phyloP scores from a whole-genome alignment of 164 flowering plant genomes.

The Vitis labrusca region DNA sequence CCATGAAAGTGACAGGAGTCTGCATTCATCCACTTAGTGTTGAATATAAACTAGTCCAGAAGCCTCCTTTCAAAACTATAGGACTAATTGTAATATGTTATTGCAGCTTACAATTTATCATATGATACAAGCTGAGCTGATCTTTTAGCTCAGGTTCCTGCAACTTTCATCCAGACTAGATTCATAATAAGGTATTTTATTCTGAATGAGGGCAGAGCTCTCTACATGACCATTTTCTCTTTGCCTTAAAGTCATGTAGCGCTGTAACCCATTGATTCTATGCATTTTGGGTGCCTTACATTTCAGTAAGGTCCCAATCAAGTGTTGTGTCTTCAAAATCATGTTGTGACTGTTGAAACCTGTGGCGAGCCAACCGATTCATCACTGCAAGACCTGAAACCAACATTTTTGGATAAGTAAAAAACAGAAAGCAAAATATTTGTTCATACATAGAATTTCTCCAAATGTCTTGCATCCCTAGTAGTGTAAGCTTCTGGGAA shows the following conservation, averaged over 20 bases:
- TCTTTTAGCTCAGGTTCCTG: background rate
- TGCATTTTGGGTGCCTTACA: background rate
- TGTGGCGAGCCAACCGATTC: conserved; percentile 55
- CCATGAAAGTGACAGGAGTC: too few species aligned
- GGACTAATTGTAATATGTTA: background rate
- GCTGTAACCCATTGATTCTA: too few species aligned
- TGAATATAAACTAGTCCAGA: background rate
- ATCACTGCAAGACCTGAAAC: conserved; percentile 65
- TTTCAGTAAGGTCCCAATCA: conserved; percentile 31
- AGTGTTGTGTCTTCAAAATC: conserved; percentile 35
- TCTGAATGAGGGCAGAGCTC: background rate
- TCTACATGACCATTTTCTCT: background rate
- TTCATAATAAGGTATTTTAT: background rate
- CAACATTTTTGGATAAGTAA: conserved; percentile 3
- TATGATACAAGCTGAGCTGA: background rate
- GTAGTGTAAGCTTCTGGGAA: too few species aligned
- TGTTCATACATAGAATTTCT: background rate
- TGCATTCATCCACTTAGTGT: too few species aligned
- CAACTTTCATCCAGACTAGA: background rate
- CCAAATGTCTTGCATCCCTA: too few species aligned
- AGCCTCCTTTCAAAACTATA: background rate
- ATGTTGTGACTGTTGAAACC: conserved; percentile 38
- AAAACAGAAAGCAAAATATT: background rate
- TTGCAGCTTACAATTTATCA: background rate
- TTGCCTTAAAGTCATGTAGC: background rate